Percentiles rank a stretch among this genome's conserved stretches.
phyloP scores from a whole-genome alignment of 2,329 filamentous ascomycete genomes.

The Parafenestella ontariensis region DNA sequence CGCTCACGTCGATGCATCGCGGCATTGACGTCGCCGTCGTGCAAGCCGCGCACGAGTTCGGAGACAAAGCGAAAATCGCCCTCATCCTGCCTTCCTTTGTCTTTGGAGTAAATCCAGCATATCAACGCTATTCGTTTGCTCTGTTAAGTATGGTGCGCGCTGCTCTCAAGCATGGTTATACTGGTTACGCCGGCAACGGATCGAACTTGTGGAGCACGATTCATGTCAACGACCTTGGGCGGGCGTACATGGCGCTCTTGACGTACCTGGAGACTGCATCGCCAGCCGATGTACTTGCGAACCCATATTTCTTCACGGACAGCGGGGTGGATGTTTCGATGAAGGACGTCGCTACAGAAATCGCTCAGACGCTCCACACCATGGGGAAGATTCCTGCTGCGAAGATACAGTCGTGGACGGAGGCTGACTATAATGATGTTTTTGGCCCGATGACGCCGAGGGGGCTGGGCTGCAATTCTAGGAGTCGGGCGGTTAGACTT shows the following conservation, averaged over 20 bases:
- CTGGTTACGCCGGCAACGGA: constrained; percentile 55
- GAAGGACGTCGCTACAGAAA: constrained; percentile 49
- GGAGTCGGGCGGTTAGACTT: constrained; percentile 53
- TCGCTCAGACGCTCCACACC: constrained; percentile 49
- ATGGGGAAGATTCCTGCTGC: constrained; percentile 50
- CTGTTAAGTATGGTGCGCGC: constrained; percentile 56
- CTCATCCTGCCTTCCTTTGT: constrained; percentile 58
- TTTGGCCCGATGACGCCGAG: constrained; percentile 46
- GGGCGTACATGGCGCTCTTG: constrained; percentile 54
- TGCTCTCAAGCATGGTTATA: constrained; percentile 56
- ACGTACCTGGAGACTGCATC: constrained; percentile 51
- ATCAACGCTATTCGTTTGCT: constrained; percentile 55
- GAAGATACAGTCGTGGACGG: constrained; percentile 44
- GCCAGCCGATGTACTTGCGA: constrained; percentile 42
- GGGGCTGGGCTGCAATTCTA: constrained; percentile 53
- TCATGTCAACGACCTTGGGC: constrained; percentile 58
- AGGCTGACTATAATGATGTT: constrained; percentile 50
- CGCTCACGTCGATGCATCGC: constrained; percentile 54
- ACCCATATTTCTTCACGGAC: constrained; percentile 61
- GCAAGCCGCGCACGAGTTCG: constrained; percentile 44
- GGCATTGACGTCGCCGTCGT: constrained; percentile 55
- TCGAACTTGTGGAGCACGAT: constrained; percentile 51
- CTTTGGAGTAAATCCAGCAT: constrained; percentile 52
- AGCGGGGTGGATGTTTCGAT: constrained; percentile 54
- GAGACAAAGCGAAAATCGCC: constrained; percentile 53